A percentile compares a stretch with the other conserved stretches of the same genome.
phyloP scores from a whole-genome alignment of 306 rosid genomes.

The Prunus persica region DNA sequence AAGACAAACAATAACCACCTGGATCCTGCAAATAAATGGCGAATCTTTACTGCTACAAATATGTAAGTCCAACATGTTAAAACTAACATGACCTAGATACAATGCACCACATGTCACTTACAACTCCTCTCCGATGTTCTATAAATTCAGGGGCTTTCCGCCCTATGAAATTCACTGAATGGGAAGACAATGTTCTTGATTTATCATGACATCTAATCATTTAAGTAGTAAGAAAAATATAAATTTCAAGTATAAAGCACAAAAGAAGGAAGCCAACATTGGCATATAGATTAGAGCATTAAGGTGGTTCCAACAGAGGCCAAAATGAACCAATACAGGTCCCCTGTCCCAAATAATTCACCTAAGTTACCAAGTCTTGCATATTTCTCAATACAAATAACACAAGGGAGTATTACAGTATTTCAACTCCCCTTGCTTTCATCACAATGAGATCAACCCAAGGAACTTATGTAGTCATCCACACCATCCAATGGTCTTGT shows the following conservation, averaged over 20 bases:
- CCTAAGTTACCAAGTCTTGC: neutral
- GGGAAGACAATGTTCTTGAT: too few species aligned
- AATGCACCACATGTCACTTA: too few species aligned
- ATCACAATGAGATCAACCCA: conserved; percentile 1
- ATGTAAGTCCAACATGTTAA: too few species aligned
- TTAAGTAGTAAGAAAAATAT: too few species aligned
- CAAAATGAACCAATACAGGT: neutral
- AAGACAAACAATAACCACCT: too few species aligned
- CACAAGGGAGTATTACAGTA: neutral
- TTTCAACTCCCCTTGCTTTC: conserved; percentile 8
- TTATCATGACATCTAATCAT: too few species aligned
- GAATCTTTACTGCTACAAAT: too few species aligned
- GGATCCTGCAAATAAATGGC: too few species aligned
- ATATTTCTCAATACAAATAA: neutral
- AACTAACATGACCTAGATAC: too few species aligned
- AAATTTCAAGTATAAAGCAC: neutral
- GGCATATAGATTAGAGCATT: neutral
- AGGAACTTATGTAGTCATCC: conserved; percentile 45
- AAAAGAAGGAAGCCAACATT: neutral
- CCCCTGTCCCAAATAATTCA: neutral
- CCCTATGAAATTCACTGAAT: too few species aligned
- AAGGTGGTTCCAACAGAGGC: neutral
- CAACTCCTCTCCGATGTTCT: too few species aligned
- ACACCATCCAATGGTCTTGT: conserved; percentile 91
- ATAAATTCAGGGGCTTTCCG: too few species aligned